phyloP scores from a whole-genome alignment of 768 basidiomycete species.

The Candolleomyces aberdarensis region DNA sequence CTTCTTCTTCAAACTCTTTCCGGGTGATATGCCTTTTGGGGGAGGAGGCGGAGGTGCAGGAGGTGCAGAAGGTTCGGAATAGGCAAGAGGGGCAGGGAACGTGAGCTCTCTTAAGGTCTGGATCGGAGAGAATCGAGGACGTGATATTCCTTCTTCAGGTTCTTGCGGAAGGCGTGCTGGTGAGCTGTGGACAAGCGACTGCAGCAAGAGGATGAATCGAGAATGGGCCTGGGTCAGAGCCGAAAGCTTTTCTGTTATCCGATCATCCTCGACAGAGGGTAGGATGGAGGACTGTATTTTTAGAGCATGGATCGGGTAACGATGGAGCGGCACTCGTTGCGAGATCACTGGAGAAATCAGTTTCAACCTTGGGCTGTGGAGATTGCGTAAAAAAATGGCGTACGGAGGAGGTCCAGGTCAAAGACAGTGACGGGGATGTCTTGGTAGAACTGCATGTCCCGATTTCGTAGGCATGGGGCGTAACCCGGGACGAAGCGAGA shows the following conservation, averaged over 20 bases:
- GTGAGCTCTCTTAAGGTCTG: constrained; percentile 52
- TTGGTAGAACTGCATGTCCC: constrained; percentile 38
- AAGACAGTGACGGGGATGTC: constrained; percentile 51
- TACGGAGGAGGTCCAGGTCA: constrained; percentile 66
- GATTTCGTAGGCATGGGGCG: constrained; percentile 34
- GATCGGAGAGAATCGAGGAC: constrained; percentile 20
- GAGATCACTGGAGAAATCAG: constrained; percentile 51
- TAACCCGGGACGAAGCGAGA: constrained; percentile 60
- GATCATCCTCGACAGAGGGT: constrained; percentile 30
- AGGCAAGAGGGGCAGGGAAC: constrained; percentile 74
- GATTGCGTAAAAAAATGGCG: constrained; percentile 21
- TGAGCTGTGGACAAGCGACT: constrained; percentile 68
- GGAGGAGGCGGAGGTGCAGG: constrained; percentile 10
- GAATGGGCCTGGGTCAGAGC: constrained; percentile 63
- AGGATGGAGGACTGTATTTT: constrained; percentile 40
- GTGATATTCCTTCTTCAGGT: constrained; percentile 33
- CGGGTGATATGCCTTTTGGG: constrained; percentile 7
- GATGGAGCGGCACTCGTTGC: constrained; percentile 59
- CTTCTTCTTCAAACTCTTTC: constrained; percentile 11
- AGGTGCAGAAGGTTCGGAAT: constrained; percentile 18
- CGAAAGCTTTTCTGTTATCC: constrained; percentile 35
- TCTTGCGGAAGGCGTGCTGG: constrained; percentile 43
- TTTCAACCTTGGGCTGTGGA: constrained; percentile 8
- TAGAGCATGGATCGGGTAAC: constrained; percentile 69
- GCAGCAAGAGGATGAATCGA: constrained; percentile 70